Conservation (phyloP, 2,329 filamentous ascomycete species). For the Davidsoniella neocaledoniae region DNA sequence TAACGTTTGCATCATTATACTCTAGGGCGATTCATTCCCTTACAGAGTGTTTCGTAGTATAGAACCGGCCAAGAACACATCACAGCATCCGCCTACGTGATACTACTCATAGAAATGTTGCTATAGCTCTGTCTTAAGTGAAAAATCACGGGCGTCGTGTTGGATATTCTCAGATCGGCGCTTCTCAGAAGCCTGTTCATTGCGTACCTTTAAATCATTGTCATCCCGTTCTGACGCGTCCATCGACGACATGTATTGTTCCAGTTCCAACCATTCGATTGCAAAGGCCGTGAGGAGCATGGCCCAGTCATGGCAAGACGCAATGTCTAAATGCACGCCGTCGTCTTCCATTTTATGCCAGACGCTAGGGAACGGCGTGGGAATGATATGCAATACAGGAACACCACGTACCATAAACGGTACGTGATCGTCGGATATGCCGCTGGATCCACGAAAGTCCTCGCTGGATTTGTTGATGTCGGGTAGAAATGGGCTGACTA, state of each 20-base stretch:
- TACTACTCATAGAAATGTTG: too few relatives aligned
- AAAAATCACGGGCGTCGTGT: too few relatives aligned
- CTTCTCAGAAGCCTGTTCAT: conserved; percentile 20
- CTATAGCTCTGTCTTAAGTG: too few relatives aligned
- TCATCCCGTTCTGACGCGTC: conserved; percentile 28
- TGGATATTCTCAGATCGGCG: not conserved
- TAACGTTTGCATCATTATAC: too few relatives aligned
- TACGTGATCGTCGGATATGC: conserved; percentile 72
- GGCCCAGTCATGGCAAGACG: conserved; percentile 75
- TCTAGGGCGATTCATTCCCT: too few relatives aligned
- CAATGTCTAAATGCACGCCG: conserved; percentile 64
- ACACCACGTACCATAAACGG: conserved; percentile 82
- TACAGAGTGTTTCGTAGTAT: too few relatives aligned
- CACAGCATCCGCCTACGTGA: too few relatives aligned
- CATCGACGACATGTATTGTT: conserved; percentile 24
- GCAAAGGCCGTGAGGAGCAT: conserved; percentile 69
- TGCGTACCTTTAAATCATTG: conserved; percentile 27
- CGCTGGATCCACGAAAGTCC: conserved; percentile 30
- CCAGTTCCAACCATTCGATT: conserved; percentile 81
- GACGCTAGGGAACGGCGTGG: conserved; percentile 60
- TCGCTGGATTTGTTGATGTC: conserved; percentile 38
- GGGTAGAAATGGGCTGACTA: conserved; percentile 40
- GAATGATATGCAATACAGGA: conserved; percentile 78
- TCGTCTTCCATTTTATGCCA: conserved; percentile 84
- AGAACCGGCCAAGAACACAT: too few relatives aligned